Conservation (phyloP, 176 grass and related monocot genomes). For the Tuctoria greenei region DNA sequence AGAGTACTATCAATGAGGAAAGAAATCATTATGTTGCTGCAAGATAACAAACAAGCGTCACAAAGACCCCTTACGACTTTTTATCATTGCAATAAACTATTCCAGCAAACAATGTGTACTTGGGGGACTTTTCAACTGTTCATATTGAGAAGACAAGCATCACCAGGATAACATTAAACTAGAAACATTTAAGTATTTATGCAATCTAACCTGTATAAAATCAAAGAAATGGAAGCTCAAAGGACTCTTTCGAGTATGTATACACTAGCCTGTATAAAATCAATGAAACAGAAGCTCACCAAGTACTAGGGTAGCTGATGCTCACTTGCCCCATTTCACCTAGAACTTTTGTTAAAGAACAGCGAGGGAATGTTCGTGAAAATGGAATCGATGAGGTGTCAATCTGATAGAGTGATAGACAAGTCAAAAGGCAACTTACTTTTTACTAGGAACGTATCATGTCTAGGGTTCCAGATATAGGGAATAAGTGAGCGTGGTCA, state of each 20-base stretch:
- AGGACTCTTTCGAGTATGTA: not conserved
- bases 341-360: slow-evolving; percentile 33
- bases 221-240: not conserved
- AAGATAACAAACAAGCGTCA: slow-evolving; percentile 34
- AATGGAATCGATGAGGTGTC: slow-evolving; percentile 40
- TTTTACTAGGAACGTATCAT: slow-evolving; percentile 55
- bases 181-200: slow-evolving; percentile 14
- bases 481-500: slow-evolving; percentile 64
- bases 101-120: slow-evolving; percentile 32
- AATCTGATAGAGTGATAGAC: slow-evolving; percentile 36
- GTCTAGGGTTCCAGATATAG: slow-evolving; percentile 68
- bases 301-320: slow-evolving; percentile 24
- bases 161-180: slow-evolving; percentile 27
- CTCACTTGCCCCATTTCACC: slow-evolving; percentile 34
- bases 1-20: slow-evolving; percentile 30
- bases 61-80: slow-evolving; percentile 33
- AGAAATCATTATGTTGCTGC: slow-evolving; percentile 31
- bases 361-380: slow-evolving; percentile 28
- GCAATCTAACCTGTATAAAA: not conserved
- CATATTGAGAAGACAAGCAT: slow-evolving; percentile 18
- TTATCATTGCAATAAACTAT: slow-evolving; percentile 40
- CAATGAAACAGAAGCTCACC: slow-evolving; percentile 13
- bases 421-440: slow-evolving; percentile 71
- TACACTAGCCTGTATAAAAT: slow-evolving; percentile 7
- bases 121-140: not conserved